Conservation (phyloP, 148 eudicot species). For the Beta vulgaris region DNA sequence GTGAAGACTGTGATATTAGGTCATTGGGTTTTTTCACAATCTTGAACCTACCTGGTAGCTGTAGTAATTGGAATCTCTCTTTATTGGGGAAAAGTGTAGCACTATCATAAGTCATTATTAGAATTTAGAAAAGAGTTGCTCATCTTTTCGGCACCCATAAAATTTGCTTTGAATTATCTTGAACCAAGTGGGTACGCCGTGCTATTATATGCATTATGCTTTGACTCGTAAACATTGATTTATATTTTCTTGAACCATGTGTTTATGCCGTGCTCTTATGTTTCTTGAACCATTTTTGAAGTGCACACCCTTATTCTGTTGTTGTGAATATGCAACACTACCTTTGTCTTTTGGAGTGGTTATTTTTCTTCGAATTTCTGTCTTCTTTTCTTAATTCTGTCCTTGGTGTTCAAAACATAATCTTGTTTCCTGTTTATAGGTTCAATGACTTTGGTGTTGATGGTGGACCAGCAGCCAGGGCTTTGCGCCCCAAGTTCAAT, state of each 20-base stretch:
- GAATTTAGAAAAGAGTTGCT: background rate
- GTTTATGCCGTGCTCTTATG: background rate
- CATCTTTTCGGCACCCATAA: background rate
- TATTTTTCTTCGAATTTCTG: no score
- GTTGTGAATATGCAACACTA: background rate
- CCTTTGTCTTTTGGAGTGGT: background rate
- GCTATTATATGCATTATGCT: background rate
- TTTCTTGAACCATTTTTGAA: background rate
- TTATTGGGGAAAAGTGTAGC: background rate
- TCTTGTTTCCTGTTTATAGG: slow-evolving; percentile 37
- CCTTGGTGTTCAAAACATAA: no score
- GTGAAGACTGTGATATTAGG: background rate
- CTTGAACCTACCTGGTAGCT: background rate
- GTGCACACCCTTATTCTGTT: background rate
- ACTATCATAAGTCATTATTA: no score
- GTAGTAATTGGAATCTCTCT: background rate
- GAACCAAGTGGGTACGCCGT: background rate
- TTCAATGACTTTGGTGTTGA: slow-evolving; percentile 73
- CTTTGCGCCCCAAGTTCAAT: slow-evolving; percentile 62
- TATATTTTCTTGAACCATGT: no score
- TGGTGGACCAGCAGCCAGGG: slow-evolving; percentile 76
- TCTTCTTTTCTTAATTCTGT: no score
- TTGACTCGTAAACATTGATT: no score
- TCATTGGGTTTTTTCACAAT: background rate
- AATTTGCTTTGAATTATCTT: background rate